phyloP scores from a whole-genome alignment of 371 early-diverging fungal species.

The Mortierella sp. region DNA sequence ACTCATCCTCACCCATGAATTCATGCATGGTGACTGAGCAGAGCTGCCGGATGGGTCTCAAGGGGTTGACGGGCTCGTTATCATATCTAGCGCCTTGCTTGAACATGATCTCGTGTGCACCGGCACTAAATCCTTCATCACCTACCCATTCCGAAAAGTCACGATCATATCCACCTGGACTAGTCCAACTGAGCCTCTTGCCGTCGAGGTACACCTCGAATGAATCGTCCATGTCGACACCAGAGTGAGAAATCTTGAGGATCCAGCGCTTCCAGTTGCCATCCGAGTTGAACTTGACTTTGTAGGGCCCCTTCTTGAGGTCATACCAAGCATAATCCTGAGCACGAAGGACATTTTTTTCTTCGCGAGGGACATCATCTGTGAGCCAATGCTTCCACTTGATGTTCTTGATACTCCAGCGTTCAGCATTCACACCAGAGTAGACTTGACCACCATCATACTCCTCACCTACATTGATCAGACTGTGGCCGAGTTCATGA shows the following conservation, averaged over 20 bases:
- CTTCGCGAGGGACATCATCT: slow-evolving; percentile 54
- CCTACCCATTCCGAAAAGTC: slow-evolving; percentile 58
- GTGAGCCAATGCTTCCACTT: slow-evolving; percentile 70
- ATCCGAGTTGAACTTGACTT: slow-evolving; percentile 59
- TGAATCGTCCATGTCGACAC: slow-evolving; percentile 58
- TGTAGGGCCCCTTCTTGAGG: slow-evolving; percentile 62
- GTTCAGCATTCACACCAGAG: slow-evolving; percentile 63
- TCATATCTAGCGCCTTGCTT: slow-evolving; percentile 47
- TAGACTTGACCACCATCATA: slow-evolving; percentile 73
- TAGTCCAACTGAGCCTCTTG: slow-evolving; percentile 58
- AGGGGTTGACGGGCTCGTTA: slow-evolving; percentile 24
- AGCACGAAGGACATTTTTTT: slow-evolving; percentile 54
- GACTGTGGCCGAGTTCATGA: slow-evolving; percentile 72
- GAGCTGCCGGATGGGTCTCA: slow-evolving; percentile 62
- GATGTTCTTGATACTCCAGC: slow-evolving; percentile 54
- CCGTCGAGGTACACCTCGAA: slow-evolving; percentile 60
- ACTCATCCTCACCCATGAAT: slow-evolving; percentile 59
- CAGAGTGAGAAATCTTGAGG: slow-evolving; percentile 63
- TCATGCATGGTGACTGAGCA: slow-evolving; percentile 67
- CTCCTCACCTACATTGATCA: slow-evolving; percentile 68
- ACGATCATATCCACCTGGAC: slow-evolving; percentile 62
- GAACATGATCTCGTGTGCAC: slow-evolving; percentile 54
- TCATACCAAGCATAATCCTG: slow-evolving; percentile 70
- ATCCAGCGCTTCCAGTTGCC: slow-evolving; percentile 61
- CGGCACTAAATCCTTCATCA: slow-evolving; percentile 54